Conservation (phyloP, 495 filamentous ascomycete species). For the Podospora australis region DNA sequence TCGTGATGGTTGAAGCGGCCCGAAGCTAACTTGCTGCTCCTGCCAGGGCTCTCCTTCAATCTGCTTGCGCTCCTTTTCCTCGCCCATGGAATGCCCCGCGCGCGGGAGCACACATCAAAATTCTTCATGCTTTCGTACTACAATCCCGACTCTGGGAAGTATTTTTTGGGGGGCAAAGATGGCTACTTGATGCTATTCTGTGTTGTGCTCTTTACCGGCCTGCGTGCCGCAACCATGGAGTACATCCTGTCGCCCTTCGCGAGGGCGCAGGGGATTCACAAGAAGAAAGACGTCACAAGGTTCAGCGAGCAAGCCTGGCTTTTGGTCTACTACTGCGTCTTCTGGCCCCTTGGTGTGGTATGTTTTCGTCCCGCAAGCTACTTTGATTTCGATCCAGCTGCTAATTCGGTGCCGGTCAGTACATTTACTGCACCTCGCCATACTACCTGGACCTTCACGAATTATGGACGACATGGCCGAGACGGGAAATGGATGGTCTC, state of each 20-base stretch:
- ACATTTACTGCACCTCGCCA: slow-evolving; percentile 67
- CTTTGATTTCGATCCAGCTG: no score
- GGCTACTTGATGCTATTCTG: slow-evolving; percentile 71
- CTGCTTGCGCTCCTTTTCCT: slow-evolving; percentile 68
- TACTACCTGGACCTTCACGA: slow-evolving; percentile 72
- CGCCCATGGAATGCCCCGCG: slow-evolving; percentile 73
- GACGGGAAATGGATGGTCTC: slow-evolving; percentile 59
- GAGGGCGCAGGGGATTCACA: slow-evolving; percentile 57
- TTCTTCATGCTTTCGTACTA: slow-evolving; percentile 85
- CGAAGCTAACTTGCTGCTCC: slow-evolving; percentile 5
- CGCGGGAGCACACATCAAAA: slow-evolving; percentile 68
- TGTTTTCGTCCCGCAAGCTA: slow-evolving; percentile 25
- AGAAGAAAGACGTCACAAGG: slow-evolving; percentile 64
- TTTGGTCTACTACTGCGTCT: slow-evolving; percentile 66
- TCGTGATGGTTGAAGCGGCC: not conserved
- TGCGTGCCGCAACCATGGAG: slow-evolving; percentile 81
- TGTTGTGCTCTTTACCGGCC: slow-evolving; percentile 75
- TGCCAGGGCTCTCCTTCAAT: slow-evolving; percentile 31
- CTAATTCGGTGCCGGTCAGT: slow-evolving; percentile 56
- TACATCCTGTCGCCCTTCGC: slow-evolving; percentile 76
- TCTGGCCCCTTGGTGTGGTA: slow-evolving; percentile 83
- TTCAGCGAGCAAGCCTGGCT: slow-evolving; percentile 95
- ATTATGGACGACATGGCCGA: slow-evolving; percentile 81
- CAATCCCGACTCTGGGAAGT: slow-evolving; percentile 57
- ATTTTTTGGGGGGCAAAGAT: slow-evolving; percentile 73